Evolutionary conservation across 2,329 filamentous ascomycete species (phyloP), one percentile per base, ranked within the genome.

Genomic region (Aspergillus sp.): DNA sequence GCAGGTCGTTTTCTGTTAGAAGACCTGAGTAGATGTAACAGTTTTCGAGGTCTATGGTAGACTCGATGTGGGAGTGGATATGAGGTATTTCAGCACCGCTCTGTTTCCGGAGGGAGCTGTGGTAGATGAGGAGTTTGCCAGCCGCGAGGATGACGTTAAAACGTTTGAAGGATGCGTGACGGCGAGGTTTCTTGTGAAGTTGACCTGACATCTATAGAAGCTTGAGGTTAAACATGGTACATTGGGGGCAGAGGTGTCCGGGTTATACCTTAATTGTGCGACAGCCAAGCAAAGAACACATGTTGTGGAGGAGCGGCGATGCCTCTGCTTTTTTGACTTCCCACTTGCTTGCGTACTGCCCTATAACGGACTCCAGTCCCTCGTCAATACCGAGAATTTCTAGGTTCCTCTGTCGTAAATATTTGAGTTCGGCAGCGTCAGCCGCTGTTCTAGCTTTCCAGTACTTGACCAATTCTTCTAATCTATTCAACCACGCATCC

Each of bases 1-100:
- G 74, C 3, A 89, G 74, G 62, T 89, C 86, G 11, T 78, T 80
- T 53, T 85, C 84, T 0, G 85, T 86, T 18, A 87, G 75, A 0
- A 88, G 74, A 2, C 86, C 85, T 3, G 82, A 84, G 71, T 89
- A 88, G 53, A 89, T 76, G 67, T 89, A 88, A 71, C 85, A 87
- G 64, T 87, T 83, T 32, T 78, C 77, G 15, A 89, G 77, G 57
- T 86, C 81, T 34, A 89, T 79, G 12, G 80, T 79, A 12, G 80
- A 76, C 64, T 87, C 81, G 39, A 83, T 81, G 64, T 85, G 81
- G 64, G 88, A 84, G 65, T 88, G 84, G 50, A 86, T 85, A 60
- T 87, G 81, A 8, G 80, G 75, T 1, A 87, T 71, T 60, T 83
- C 78, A 56, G 80, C 78, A 50, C 86, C 85, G 1, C 80, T 82